Evolutionary conservation across 1,139 yeast genomes (phyloP).

Genomic region (Entelexis paramagnoliae): DNA sequence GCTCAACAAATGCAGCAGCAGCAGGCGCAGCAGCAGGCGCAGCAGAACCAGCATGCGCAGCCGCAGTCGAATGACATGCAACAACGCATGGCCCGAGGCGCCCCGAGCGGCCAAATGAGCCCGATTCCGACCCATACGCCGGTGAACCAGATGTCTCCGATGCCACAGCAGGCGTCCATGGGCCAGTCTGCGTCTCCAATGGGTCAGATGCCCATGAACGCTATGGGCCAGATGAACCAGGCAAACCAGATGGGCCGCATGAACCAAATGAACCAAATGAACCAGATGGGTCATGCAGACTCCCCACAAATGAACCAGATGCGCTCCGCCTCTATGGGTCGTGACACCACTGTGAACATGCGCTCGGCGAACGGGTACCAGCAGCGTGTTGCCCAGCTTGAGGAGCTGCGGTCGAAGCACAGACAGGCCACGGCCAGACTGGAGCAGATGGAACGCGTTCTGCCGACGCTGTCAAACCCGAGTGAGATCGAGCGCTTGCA

Average conservation of each 20-base stretch:
- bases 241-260: not conserved
- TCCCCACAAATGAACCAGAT: slow-evolving; percentile 6
- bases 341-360: slow-evolving; percentile 18
- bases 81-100: not conserved
- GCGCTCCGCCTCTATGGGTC: slow-evolving; percentile 3
- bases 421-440: slow-evolving; percentile 16
- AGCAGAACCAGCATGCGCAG: slow-evolving; percentile 8
- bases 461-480: slow-evolving; percentile 12
- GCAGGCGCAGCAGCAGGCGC: slow-evolving; percentile 11
- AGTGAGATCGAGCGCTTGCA: slow-evolving; percentile 20
- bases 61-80: not conserved
- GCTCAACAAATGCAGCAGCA: slow-evolving; percentile 3
- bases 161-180: not conserved
- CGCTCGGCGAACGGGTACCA: slow-evolving; percentile 21
- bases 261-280: slow-evolving; percentile 6
- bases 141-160: not conserved
- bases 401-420: slow-evolving; percentile 20
- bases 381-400: slow-evolving; percentile 23
- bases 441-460: slow-evolving; percentile 17
- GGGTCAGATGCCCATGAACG: slow-evolving; percentile 4
- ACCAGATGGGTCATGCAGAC: not conserved
- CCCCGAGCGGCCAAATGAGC: not conserved
- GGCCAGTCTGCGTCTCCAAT: not conserved
- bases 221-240: not conserved
- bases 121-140: not conserved